Evolutionary conservation across 148 eudicot species (phyloP), one percentile per base, ranked within the genome.

Genomic region (Polygonum maritimum): DNA sequence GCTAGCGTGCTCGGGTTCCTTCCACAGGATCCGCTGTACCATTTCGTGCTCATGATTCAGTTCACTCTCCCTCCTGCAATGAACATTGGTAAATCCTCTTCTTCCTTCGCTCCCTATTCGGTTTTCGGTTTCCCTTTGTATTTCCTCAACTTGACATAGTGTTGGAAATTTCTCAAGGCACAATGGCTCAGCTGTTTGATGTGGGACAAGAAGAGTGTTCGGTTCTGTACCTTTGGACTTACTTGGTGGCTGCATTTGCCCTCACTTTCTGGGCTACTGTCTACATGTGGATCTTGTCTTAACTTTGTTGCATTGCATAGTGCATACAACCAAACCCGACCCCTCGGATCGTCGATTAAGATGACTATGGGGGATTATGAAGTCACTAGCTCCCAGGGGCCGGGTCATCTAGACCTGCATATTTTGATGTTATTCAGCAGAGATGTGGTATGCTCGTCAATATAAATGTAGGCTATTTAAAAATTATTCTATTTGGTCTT

Each of bases 41-140:
- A 75, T 35, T 94, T 87, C 54, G 87, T 94, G 71, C 83, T 94
- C 15, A 79, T 94, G 90, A 81, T 92, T 81, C 98, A 94, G 77
- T 94, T 83, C 76, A 81, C 87, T 18, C 77, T 94, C 41, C 98
- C 98, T 51, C 98, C 97, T 14, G 98, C 98, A 70, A 94, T 94
- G 98, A 85, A 79, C 77, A 86, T 92, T 0, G 85, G 96, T 88
- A 75, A 82, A 26, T 26, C 0, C 31, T 1, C 31, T 26, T 26
- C 31, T 0, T 26, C 31, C 31, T 26, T 26, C 31, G 31, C 1
- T 26, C 31, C 31, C 31, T 26, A 1, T 26, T 26, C 31, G 31
- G 31, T 26, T 26, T 26, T 26, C 31, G 31, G 31, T 26, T 26
- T 26, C 31, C 31, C 31, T 26, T 26, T 26, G 31, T 26, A 26